Evolutionary conservation across 345 rosid genomes (phyloP), one percentile per base, ranked within the genome.

Genomic region (Murraya paniculata): DNA sequence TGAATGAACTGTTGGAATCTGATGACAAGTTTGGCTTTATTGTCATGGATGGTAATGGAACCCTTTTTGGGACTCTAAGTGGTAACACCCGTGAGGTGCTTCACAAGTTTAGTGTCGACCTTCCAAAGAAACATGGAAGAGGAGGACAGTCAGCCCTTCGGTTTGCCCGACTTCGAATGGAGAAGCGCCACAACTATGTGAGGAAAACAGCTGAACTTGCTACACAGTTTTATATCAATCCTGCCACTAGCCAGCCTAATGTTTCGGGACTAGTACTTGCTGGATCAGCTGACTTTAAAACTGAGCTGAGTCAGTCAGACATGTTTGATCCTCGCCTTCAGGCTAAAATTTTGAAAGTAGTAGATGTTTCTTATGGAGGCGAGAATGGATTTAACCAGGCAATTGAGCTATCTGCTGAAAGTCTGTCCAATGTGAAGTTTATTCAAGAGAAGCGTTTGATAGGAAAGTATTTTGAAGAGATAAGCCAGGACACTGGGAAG

Each of bases 161-260:
- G 56, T 94, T 94, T 87, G 98, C 98, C 67, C 90, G 97, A 71
- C 94, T 94, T 73, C 88, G 97, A 60, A 94, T 94, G 96, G 98
- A 94, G 88, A 94, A 94, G 78, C 93, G 94, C 9, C 97, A 92
- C 75, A 92, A 94, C 74, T 92, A 92, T 81, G 98, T 94, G 22
- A 89, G 98, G 85, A 94, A 92, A 84, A 94, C 98, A 3, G 96
- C 98, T 10, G 98, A 94, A 81, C 94, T 94, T 78, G 98, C 98
- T 69, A 94, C 97, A 2, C 98, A 94, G 85, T 92, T 91, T 79
- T 92, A 73, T 77, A 90, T 94, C 77, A 94, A 93, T 71, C 96
- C 98, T 24, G 86, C 96, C 71, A 91, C 98, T 38, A 92, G 97
- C 83, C 98, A 94, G 83, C 98, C 98, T 10, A 94, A 94, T 74